Conservation (phyloP, 1,284 basidiomycete genomes). For the Apiotrichum laibachii region DNA sequence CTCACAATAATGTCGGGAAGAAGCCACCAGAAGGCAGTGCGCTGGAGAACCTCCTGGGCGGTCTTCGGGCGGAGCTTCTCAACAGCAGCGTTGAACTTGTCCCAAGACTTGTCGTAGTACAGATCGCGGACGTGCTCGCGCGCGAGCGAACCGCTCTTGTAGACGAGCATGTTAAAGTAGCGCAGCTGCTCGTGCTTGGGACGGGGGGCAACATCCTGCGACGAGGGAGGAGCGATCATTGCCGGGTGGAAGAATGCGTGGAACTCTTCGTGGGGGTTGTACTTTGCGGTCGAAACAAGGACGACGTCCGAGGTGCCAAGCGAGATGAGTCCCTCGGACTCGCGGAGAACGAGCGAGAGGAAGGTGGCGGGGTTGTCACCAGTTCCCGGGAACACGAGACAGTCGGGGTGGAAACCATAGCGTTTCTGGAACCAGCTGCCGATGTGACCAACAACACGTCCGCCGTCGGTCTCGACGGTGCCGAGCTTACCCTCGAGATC, state of each 20-base stretch:
- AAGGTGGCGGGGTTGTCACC: slow-evolving; percentile 91
- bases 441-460: slow-evolving; percentile 66
- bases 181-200: slow-evolving; percentile 20
- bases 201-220: slow-evolving; percentile 16
- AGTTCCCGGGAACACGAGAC: slow-evolving; percentile 78
- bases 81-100: slow-evolving; percentile 67
- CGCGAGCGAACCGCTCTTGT: slow-evolving; percentile 69
- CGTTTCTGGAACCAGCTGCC: slow-evolving; percentile 68
- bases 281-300: slow-evolving; percentile 62
- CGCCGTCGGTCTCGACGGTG: slow-evolving; percentile 67
- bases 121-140: slow-evolving; percentile 74
- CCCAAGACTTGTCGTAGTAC: slow-evolving; percentile 66
- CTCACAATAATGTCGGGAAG: slow-evolving; percentile 59
- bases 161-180: slow-evolving; percentile 55
- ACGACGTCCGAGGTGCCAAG: slow-evolving; percentile 90
- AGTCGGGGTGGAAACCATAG: slow-evolving; percentile 74
- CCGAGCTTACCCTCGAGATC: slow-evolving; percentile 71
- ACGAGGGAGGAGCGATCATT: slow-evolving; percentile 32
- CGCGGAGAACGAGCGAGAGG: slow-evolving; percentile 62
- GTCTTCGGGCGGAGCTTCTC: slow-evolving; percentile 35
- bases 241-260: slow-evolving; percentile 57
- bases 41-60: slow-evolving; percentile 50
- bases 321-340: slow-evolving; percentile 72
- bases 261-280: slow-evolving; percentile 53
- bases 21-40: slow-evolving; percentile 54